phyloP scores from a whole-genome alignment of 2,329 filamentous ascomycete genomes.

The Colletotrichum echinochloae region DNA sequence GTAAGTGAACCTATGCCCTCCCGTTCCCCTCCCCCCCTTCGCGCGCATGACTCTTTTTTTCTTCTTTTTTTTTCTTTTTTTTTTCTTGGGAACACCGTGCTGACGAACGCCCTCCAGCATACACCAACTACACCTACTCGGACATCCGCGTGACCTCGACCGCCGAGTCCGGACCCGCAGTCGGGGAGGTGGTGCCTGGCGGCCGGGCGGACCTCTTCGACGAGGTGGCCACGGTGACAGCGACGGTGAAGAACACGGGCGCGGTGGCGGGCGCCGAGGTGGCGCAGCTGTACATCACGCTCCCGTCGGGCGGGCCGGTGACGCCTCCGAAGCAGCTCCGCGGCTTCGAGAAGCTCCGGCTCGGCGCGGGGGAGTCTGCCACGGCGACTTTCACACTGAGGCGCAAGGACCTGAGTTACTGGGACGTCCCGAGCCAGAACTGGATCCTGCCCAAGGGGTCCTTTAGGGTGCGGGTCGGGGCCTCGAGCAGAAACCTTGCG shows the following conservation, averaged over 20 bases:
- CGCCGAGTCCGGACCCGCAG: constrained; percentile 54
- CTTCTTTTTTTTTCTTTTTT: neutral
- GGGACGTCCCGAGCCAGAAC: constrained; percentile 69
- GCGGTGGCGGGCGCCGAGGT: constrained; percentile 72
- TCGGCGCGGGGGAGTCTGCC: constrained; percentile 61
- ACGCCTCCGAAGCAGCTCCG: constrained; percentile 70
- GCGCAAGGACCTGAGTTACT: constrained; percentile 74
- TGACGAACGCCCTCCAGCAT: constrained; percentile 59
- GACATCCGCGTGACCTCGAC: constrained; percentile 57
- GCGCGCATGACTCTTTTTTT: neutral
- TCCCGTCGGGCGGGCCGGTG: constrained; percentile 54
- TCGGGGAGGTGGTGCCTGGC: constrained; percentile 55
- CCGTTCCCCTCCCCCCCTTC: neutral
- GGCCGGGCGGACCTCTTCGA: constrained; percentile 61
- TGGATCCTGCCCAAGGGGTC: constrained; percentile 66
- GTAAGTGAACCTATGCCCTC: constrained; percentile 48
- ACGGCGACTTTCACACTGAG: constrained; percentile 67
- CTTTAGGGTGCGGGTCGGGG: constrained; percentile 57
- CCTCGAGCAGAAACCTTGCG: constrained; percentile 60
- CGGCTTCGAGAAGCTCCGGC: constrained; percentile 72
- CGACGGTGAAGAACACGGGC: constrained; percentile 75
- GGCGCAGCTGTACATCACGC: constrained; percentile 68
- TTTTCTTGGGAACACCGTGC: neutral
- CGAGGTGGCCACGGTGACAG: constrained; percentile 62
- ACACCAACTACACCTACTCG: constrained; percentile 75